Base-by-base conservation (phyloP, 2,329 filamentous ascomycete species). In the Cercospora nicotianae region DNA sequence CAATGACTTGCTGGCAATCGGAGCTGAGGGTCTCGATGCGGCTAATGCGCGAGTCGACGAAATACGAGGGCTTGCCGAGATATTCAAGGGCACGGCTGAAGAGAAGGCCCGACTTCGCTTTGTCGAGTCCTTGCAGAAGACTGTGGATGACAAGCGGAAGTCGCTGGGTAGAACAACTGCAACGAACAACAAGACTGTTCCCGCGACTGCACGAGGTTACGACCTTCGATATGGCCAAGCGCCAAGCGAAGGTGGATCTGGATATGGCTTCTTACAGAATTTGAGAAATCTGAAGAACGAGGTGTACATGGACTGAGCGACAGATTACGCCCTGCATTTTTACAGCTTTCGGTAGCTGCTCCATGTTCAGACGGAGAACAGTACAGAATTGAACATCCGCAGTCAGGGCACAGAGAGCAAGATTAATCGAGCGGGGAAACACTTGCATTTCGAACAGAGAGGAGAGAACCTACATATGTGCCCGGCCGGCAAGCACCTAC, bases 81-180 rank as follows among this genome's bases (percentile, higher is more conserved):
- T 99, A 23, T 99, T 95, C 94, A 94, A 91, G 78, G 93, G 93
- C n/a, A 97, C 95, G 2, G 91, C 92, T 0, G 95, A 99, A 81
- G 95, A 98, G 79, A 96, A 92, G 80, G 92, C 93, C 5, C 85
- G 95, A 63, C 82, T 82, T 9, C 91, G 88, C 75, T 93, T 97
- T 77, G 89, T 99, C 18, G 94, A 98, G 71, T 86, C 86, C 62
- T 79, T 99, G 74, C 88, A 89, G 36, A 93, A 89, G 82, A 86
- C 92, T 80, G 92, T 97, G 1, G 93, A 97, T 76, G 94, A 97
- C 26, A 83, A 83, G 72, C 81, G 83, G 70, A 84, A 78, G 70
- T 78, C 78, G 1, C 66, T 85, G 48, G 84, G 85, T 57, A 75
- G 66, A 53, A 67, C 70, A 20, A 72, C 59, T 65, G 71, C 63